These are phyloP conservation scores for Sanghuangporus weigelae DNA, from an alignment of 1,284 basidiomycete species.

Conservation along the genomic window DNA sequence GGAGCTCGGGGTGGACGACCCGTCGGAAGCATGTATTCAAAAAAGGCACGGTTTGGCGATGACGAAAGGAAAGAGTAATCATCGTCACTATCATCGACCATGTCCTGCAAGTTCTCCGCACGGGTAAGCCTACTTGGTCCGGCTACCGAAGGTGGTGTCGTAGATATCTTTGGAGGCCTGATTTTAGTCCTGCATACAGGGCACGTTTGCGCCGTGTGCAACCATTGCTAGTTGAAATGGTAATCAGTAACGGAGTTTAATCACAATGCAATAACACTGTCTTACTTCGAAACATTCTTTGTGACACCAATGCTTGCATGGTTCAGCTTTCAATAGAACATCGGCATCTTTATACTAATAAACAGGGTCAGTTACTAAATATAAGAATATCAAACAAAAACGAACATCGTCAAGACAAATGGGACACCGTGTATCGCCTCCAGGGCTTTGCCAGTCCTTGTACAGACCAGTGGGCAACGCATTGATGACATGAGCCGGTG, in stretches of 20 bases:
- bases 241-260: neutral
- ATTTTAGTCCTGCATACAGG: conserved; percentile 53
- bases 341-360: conserved; percentile 55
- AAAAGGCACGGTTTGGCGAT: neutral
- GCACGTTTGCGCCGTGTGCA: conserved; percentile 57
- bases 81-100: conserved; percentile 11
- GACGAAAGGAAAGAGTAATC: neutral
- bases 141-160: conserved; percentile 8
- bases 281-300: conserved; percentile 64
- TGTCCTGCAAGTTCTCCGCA: conserved; percentile 11
- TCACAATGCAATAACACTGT: neutral
- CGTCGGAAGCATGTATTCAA: neutral
- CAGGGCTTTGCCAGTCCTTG: conserved; percentile 57
- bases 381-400: conserved; percentile 17
- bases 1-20: neutral
- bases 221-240: conserved; percentile 40
- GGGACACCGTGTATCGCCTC: conserved; percentile 66
- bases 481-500: conserved; percentile 53
- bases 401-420: conserved; percentile 77
- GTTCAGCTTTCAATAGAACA: conserved; percentile 53
- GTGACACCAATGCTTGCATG: conserved; percentile 73
- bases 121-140: conserved; percentile 11
- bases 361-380: conserved; percentile 17
- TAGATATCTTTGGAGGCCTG: conserved; percentile 7
- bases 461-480: conserved; percentile 54